Percentiles rank a stretch among this genome's conserved stretches.
Conservation (phyloP, 768 basidiomycete species). For the Mycena vitilis region DNA sequence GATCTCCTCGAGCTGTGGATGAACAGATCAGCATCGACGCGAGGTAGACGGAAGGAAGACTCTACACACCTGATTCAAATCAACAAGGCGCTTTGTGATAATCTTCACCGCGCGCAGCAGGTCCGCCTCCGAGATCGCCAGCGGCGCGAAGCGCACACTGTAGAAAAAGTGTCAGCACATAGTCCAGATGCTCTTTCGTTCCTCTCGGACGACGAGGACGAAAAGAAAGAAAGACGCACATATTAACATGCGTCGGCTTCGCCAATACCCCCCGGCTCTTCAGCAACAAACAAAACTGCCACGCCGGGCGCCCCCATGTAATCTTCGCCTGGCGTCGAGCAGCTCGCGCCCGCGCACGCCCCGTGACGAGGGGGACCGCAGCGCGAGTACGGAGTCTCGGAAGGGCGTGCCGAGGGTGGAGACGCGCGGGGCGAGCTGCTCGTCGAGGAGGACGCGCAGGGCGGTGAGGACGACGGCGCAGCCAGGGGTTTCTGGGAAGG, state of each 20-base stretch:
- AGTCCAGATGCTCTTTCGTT: neutral
- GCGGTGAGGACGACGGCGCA: slow-evolving; percentile 97
- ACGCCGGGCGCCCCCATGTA: slow-evolving; percentile 79
- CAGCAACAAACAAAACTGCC: slow-evolving; percentile 94
- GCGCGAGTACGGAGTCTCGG: slow-evolving; percentile 68
- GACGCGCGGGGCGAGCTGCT: slow-evolving; percentile 86
- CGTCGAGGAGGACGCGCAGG: slow-evolving; percentile 89
- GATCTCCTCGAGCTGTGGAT: slow-evolving; percentile 56
- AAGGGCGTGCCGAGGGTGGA: slow-evolving; percentile 83
- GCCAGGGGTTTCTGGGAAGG: slow-evolving; percentile 80
- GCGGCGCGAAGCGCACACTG: slow-evolving; percentile 95
- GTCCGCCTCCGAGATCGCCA: slow-evolving; percentile 93
- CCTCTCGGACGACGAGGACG: too few species aligned
- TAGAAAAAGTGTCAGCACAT: too few species aligned
- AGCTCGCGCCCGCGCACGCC: slow-evolving; percentile 90
- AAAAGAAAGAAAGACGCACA: slow-evolving; percentile 64
- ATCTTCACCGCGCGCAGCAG: slow-evolving; percentile 78
- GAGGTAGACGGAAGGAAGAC: too few species aligned
- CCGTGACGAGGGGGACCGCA: slow-evolving; percentile 80
- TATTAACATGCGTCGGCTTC: slow-evolving; percentile 96
- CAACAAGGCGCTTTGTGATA: slow-evolving; percentile 80
- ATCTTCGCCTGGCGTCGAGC: slow-evolving; percentile 81
- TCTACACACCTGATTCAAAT: slow-evolving; percentile 78
- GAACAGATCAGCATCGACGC: slow-evolving; percentile 30
- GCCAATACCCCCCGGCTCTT: slow-evolving; percentile 93